Evolutionary conservation across 2,329 filamentous ascomycete genomes (phyloP), one percentile per base, ranked within the genome.

Genomic region (Neofusicoccum parvum): DNA sequence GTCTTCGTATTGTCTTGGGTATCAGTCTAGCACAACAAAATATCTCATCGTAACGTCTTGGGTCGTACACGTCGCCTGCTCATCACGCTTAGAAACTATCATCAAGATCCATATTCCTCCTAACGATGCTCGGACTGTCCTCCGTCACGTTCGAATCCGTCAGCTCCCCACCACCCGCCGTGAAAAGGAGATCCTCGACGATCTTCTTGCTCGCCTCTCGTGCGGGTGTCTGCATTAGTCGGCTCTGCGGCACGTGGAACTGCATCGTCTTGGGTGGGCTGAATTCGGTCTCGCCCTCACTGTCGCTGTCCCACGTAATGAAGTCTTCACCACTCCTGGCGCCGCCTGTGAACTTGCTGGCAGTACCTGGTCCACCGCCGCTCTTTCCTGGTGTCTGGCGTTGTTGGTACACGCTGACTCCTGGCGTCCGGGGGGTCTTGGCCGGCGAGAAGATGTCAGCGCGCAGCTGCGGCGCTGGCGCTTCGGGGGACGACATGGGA

Each of bases 211-310:
- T 94, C 3, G 92, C 92, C 77, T 95, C 91, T 64, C 90, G 86
- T 36, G 92, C 89, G 68, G 92, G 92, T 56, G 92, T 96, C 76
- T 94, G 92, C 75, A 94, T 77, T 23, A 96, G 80, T 73, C 91
- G 89, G 46, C 88, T 91, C 62, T 90, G 90, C 59, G 91, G 91
- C 54, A 96, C 80, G 50, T 90, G 89, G 76, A 96, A 96, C 73
- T 94, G 91, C 67, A 96, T 94, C 11, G 92, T 95, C 82, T 98
- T 98, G 0, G 95, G 95, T 34, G 95, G 95, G 73, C 92, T 97
- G 78, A 93, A 90, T 11, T 62, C 46, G 23, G 63, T 59, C 34
- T 83, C 83, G 43, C 80, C 80, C 54, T 90, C 90, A 65, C 88
- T 88, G 67, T 93, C 90, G 71, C 88, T 91, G 62, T 94, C 90